Evolutionary conservation across 805 yeast genomes (phyloP).

Genomic region (Suhomyces tanzawaensis): DNA sequence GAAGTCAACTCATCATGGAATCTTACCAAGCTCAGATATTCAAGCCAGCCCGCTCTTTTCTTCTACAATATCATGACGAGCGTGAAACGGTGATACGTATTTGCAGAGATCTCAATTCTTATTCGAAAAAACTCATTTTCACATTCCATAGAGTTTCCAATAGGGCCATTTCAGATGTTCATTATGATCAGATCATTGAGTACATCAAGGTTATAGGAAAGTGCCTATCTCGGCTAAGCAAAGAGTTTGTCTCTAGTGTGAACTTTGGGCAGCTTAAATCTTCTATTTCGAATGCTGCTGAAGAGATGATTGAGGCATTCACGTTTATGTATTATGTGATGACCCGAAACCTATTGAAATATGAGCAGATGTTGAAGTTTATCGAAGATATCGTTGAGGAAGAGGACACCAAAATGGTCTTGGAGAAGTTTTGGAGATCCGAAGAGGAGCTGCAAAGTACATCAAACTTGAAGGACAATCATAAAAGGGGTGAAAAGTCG

Average conservation of each 20-base stretch:
- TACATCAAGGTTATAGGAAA: conserved; percentile 13
- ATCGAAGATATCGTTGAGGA: neutral
- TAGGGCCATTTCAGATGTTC: neutral
- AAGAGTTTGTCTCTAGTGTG: conserved; percentile 11
- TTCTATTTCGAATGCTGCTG: conserved; percentile 22
- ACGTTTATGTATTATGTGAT: conserved; percentile 20
- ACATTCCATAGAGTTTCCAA: conserved; percentile 18
- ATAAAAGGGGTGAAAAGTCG: neutral
- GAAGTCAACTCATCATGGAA: neutral
- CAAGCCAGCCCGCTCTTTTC: conserved; percentile 20
- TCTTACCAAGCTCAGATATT: conserved; percentile 10
- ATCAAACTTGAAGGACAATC: too few species aligned
- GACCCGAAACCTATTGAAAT: conserved; percentile 13
- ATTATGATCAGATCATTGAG: conserved; percentile 12
- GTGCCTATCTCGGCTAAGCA: conserved; percentile 7
- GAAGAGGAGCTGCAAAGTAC: neutral
- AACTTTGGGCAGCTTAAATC: conserved; percentile 15
- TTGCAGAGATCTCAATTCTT: conserved; percentile 37
- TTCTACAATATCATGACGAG: conserved; percentile 25
- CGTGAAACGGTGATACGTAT: conserved; percentile 33
- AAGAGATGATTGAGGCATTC: conserved; percentile 27
- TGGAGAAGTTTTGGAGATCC: neutral
- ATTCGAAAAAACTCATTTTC: conserved; percentile 35
- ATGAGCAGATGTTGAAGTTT: conserved; percentile 10
- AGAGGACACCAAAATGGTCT: neutral